Evolutionary conservation across 2,329 filamentous ascomycete genomes (phyloP).

Genomic region (Chrysoporthe deuterocubensis): DNA sequence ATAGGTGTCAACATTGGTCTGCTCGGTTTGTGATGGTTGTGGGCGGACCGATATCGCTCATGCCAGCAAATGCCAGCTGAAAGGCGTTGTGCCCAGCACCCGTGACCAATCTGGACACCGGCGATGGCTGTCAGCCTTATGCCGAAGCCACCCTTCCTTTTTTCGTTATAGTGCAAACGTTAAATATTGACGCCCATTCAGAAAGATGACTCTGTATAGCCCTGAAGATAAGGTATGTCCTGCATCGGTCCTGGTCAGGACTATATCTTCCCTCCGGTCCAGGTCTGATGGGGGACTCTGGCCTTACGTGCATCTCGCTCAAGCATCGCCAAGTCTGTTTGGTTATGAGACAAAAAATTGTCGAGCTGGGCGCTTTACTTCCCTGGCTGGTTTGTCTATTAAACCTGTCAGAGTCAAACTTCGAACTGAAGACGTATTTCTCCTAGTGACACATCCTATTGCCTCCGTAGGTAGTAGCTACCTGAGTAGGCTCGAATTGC

Average conservation of each 20-base stretch:
- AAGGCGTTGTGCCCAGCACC: neutral
- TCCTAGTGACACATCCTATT: neutral
- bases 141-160: neutral
- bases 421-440: neutral
- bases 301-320: neutral
- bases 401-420: neutral
- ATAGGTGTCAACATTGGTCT: neutral
- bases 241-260: slow-evolving; percentile 8
- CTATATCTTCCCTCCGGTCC: slow-evolving; percentile 3
- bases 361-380: neutral
- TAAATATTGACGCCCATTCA: neutral
- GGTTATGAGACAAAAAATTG: no score
- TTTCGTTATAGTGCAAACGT: neutral
- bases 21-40: neutral
- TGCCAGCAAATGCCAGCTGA: slow-evolving; percentile 4
- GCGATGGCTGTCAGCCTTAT: slow-evolving; percentile 10
- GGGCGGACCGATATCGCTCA: slow-evolving; percentile 10
- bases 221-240: neutral
- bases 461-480: neutral
- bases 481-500: neutral
- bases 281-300: neutral
- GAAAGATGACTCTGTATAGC: neutral
- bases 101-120: neutral
- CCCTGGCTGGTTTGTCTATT: neutral
- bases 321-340: neutral